A percentile compares a stretch with the other conserved stretches of the same genome.
Conservation (phyloP, 1,139 yeast genomes). For the Suhomyces coccinellae region DNA sequence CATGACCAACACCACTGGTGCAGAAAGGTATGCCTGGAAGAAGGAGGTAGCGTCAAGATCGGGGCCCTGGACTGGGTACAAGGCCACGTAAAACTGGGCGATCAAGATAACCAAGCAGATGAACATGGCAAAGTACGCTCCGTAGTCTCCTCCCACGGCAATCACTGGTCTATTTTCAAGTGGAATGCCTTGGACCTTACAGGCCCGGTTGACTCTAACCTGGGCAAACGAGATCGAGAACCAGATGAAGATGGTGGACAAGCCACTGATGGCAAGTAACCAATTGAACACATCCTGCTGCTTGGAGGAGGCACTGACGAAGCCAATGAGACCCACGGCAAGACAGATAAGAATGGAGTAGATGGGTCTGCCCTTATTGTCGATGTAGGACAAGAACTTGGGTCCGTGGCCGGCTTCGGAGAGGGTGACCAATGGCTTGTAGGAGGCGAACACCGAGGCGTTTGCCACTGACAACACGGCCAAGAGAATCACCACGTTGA, state of each 20-base stretch:
- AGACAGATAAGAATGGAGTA: slow-evolving; percentile 27
- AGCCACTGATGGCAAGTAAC: slow-evolving; percentile 42
- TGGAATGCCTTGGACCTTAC: slow-evolving; percentile 18
- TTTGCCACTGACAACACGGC: slow-evolving; percentile 37
- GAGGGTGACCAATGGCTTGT: slow-evolving; percentile 33
- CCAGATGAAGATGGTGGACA: slow-evolving; percentile 44
- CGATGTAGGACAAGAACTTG: slow-evolving; percentile 29
- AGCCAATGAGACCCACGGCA: slow-evolving; percentile 17
- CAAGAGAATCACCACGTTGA: slow-evolving; percentile 34
- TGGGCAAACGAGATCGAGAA: slow-evolving; percentile 25
- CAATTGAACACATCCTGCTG: slow-evolving; percentile 31
- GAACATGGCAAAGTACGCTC: slow-evolving; percentile 17
- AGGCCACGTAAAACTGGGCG: slow-evolving; percentile 44
- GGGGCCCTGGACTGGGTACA: slow-evolving; percentile 36
- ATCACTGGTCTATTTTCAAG: slow-evolving; percentile 14
- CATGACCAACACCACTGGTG: slow-evolving; percentile 49
- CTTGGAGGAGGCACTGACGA: slow-evolving; percentile 13
- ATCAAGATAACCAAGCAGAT: slow-evolving; percentile 30
- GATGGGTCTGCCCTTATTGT: slow-evolving; percentile 33
- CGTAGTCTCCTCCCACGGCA: slow-evolving; percentile 18
- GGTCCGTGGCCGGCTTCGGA: slow-evolving; percentile 39
- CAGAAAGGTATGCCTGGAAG: slow-evolving; percentile 57
- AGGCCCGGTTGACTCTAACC: slow-evolving; percentile 24
- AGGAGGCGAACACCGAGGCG: slow-evolving; percentile 35
- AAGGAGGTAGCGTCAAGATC: slow-evolving; percentile 39